phyloP scores from a whole-genome alignment of 305 asterid genomes.

The Solanum hybrid region DNA sequence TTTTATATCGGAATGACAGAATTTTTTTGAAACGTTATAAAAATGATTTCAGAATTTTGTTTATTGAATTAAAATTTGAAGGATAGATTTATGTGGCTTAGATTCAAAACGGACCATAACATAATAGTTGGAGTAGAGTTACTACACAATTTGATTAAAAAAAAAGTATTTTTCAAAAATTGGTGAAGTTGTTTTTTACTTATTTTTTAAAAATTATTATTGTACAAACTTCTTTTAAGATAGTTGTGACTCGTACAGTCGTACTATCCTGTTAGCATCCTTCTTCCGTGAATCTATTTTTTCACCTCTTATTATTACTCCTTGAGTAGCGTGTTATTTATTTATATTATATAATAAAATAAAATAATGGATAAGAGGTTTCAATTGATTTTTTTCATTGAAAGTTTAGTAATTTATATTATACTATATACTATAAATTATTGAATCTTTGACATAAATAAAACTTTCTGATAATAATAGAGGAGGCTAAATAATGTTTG shows the following conservation, averaged over 20 bases:
- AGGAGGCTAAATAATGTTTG: no score
- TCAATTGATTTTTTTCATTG: background rate
- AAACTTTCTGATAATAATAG: background rate
- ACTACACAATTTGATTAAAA: background rate
- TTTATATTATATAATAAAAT: no score
- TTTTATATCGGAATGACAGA: background rate
- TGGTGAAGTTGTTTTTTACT: background rate
- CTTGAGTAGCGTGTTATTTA: background rate
- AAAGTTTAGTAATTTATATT: background rate
- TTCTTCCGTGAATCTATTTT: background rate
- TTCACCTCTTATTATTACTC: background rate
- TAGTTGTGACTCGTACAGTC: background rate
- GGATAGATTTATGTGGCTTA: background rate
- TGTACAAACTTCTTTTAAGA: background rate
- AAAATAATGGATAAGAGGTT: background rate
- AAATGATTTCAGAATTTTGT: background rate
- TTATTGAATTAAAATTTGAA: background rate
- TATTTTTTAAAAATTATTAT: background rate
- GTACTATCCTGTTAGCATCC: background rate
- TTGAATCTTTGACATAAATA: background rate
- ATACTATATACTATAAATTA: background rate
- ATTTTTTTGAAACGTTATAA: background rate
- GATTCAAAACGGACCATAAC: background rate
- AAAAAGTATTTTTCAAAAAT: background rate
- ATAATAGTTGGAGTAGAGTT: background rate